A percentile compares a stretch with the other conserved stretches of the same genome.
Evolutionary conservation across 345 rosid genomes (phyloP).

Genomic region (Hypericum perforatum): DNA sequence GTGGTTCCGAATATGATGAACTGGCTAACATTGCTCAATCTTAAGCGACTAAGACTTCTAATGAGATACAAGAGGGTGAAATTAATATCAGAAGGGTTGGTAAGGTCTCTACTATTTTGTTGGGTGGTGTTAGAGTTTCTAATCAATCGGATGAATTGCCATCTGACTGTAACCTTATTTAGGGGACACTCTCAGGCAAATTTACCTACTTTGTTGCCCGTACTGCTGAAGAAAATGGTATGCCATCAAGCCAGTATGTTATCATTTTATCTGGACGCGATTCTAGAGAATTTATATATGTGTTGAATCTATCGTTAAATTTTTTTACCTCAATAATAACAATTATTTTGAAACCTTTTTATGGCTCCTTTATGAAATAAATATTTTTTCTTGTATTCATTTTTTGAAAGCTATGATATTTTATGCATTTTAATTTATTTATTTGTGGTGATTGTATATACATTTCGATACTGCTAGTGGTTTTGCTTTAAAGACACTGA

Average conservation of each 20-base stretch:
- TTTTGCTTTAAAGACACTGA: no score
- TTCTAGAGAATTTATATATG: neutral
- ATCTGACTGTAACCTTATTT: neutral
- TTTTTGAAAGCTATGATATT: no score
- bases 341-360: no score
- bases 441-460: no score
- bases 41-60: neutral
- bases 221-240: neutral
- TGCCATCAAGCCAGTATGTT: neutral
- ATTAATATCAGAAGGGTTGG: neutral
- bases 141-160: neutral
- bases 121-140: neutral
- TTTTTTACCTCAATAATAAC: no score
- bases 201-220: slow-evolving; percentile 8
- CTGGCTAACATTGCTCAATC: slow-evolving; percentile 1
- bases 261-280: neutral
- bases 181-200: slow-evolving; percentile 2
- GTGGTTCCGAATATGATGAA: slow-evolving; percentile 3
- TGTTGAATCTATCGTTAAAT: no score
- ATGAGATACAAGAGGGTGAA: neutral
- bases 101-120: neutral
- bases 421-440: no score
- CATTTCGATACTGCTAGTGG: no score
- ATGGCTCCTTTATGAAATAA: no score
- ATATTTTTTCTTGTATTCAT: no score